Percentiles rank a stretch among this genome's conserved stretches.
phyloP scores from a whole-genome alignment of 164 flowering plant genomes.

The Tetracentron sinense region DNA sequence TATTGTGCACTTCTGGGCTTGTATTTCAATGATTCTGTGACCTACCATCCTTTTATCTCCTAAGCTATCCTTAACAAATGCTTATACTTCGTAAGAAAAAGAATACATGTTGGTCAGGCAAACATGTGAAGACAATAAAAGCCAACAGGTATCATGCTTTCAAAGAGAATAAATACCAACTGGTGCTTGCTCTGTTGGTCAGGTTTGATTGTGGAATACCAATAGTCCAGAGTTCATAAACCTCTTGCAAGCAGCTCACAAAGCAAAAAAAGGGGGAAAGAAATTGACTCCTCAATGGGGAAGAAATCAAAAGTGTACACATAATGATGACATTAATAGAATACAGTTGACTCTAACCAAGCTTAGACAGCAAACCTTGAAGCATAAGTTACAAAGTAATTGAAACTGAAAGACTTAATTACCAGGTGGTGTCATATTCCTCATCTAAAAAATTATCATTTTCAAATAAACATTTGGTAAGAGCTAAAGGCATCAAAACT shows the following conservation, averaged over 20 bases:
- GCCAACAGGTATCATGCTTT: background rate
- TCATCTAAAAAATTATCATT: background rate
- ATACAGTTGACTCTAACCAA: background rate
- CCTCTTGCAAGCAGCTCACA: too few relatives aligned
- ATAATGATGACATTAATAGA: background rate
- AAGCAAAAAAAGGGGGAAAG: too few relatives aligned
- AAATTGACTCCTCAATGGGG: background rate
- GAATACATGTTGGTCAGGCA: background rate
- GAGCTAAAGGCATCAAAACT: background rate
- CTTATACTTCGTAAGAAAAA: background rate
- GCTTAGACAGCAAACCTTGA: background rate
- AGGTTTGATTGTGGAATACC: too few relatives aligned
- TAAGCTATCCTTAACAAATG: background rate
- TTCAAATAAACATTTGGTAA: background rate
- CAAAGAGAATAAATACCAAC: too few relatives aligned
- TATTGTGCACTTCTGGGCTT: background rate
- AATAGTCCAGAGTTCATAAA: too few relatives aligned
- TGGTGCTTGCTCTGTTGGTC: too few relatives aligned
- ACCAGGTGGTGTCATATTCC: background rate
- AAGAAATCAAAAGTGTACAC: background rate
- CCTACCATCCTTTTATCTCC: background rate
- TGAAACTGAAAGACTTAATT: too few relatives aligned
- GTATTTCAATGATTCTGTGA: background rate
- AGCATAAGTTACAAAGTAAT: too few relatives aligned
- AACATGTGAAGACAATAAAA: background rate